phyloP scores from a whole-genome alignment of 78 protist species.

The Diacronema lutheri region DNA sequence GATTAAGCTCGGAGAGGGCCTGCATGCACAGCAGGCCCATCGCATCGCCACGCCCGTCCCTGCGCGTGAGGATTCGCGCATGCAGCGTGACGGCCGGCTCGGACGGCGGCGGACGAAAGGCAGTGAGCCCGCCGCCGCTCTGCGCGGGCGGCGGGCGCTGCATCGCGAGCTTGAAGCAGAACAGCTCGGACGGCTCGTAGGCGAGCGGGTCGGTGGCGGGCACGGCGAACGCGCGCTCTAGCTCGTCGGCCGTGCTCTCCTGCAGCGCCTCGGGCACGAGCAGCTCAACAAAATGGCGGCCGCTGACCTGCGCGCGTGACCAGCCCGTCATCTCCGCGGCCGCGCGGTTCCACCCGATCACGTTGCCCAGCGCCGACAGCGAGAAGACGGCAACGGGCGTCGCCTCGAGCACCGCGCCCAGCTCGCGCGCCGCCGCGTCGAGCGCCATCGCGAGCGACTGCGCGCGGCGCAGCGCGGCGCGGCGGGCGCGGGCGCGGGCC shows the following conservation, averaged over 20 bases:
- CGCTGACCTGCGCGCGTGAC: neutral
- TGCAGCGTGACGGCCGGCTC: neutral
- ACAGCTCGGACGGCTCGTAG: neutral
- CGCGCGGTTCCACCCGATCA: neutral
- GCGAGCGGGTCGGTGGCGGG: neutral
- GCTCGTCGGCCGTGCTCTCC: neutral
- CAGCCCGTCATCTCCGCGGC: neutral
- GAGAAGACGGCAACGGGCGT: too few relatives aligned
- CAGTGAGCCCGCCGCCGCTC: neutral
- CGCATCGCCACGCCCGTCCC: neutral
- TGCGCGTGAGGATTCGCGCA: neutral
- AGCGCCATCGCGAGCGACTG: too few relatives aligned
- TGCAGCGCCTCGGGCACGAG: neutral
- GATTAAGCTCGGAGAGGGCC: neutral
- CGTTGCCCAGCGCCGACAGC: neutral
- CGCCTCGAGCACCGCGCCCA: too few relatives aligned
- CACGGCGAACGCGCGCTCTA: neutral
- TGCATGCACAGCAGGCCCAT: neutral
- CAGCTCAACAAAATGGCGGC: neutral
- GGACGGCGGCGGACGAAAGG: too few relatives aligned
- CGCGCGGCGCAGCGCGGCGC: too few relatives aligned
- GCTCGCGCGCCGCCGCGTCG: too few relatives aligned
- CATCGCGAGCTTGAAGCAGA: neutral
- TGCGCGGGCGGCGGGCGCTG: neutral
- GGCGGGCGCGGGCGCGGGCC: too few relatives aligned